Evolutionary conservation across 441 rosid species (phyloP).

Genomic region (Arabidopsis lyrata): DNA sequence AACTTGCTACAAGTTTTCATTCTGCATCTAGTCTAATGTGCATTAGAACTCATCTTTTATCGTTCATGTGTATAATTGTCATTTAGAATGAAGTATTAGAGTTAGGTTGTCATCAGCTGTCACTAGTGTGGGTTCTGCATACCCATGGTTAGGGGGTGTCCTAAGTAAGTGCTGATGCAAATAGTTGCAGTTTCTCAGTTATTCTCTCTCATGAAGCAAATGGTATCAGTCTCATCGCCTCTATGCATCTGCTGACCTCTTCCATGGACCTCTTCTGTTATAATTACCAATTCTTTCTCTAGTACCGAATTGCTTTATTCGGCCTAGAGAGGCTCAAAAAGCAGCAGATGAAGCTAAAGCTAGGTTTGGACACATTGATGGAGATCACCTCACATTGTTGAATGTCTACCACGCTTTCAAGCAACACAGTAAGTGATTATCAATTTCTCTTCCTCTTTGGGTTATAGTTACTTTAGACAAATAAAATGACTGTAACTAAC

Average conservation of each 20-base stretch:
- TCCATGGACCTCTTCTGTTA: slow-evolving; percentile 98
- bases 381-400: slow-evolving; percentile 94
- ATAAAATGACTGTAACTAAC: not conserved
- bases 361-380: slow-evolving; percentile 95
- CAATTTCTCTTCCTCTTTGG: not conserved
- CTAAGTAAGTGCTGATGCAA: slow-evolving; percentile 96
- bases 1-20: slow-evolving; percentile 14
- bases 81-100: slow-evolving; percentile 46
- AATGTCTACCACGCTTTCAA: slow-evolving; percentile 96
- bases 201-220: slow-evolving; percentile 94
- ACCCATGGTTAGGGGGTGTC: slow-evolving; percentile 85
- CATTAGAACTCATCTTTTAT: slow-evolving; percentile 14
- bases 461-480: not conserved
- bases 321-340: slow-evolving; percentile 99
- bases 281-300: slow-evolving; percentile 85
- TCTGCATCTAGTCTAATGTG: slow-evolving; percentile 34
- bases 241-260: slow-evolving; percentile 99
- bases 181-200: slow-evolving; percentile 99
- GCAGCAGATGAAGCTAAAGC: slow-evolving; percentile 99
- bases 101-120: slow-evolving; percentile 90
- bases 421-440: slow-evolving; percentile 77
- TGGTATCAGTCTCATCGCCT: slow-evolving; percentile 97
- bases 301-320: slow-evolving; percentile 99
- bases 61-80: slow-evolving; percentile 34
- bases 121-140: slow-evolving; percentile 77